These are phyloP conservation scores for Alternaria metachromatica DNA, from an alignment of 2,329 filamentous ascomycete genomes.

Conservation along the genomic window DNA sequence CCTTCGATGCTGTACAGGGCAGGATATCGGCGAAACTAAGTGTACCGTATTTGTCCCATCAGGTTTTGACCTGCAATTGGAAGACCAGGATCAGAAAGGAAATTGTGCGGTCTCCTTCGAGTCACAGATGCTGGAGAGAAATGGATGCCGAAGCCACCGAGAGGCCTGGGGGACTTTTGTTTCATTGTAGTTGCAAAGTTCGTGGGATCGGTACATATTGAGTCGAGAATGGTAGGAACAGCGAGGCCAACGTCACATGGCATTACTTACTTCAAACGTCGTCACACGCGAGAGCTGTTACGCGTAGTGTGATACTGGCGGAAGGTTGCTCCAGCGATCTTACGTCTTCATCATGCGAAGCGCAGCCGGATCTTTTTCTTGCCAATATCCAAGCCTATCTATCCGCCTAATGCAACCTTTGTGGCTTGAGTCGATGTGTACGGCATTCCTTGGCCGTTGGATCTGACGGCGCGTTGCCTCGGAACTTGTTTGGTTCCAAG, in stretches of 20 bases:
- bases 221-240: neutral
- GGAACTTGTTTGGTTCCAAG: conserved; percentile 4
- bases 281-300: neutral
- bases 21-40: conserved; percentile 16
- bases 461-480: conserved; percentile 5
- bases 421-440: conserved; percentile 7
- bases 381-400: neutral
- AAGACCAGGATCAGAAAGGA: conserved; percentile 10
- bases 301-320: neutral
- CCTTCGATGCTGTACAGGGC: neutral
- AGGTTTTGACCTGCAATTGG: conserved; percentile 3
- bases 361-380: neutral
- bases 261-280: neutral
- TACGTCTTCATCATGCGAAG: neutral
- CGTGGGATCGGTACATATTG: neutral
- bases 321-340: neutral
- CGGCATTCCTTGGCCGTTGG: neutral
- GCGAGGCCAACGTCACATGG: too few relatives aligned
- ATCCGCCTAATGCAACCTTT: neutral
- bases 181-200: neutral
- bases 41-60: conserved; percentile 18
- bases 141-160: neutral
- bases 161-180: neutral
- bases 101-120: conserved; percentile 11
- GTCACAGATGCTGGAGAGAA: conserved; percentile 11